Base-by-base conservation (phyloP, 2,329 filamentous ascomycete genomes). In the Pyrenophora graminea region DNA sequence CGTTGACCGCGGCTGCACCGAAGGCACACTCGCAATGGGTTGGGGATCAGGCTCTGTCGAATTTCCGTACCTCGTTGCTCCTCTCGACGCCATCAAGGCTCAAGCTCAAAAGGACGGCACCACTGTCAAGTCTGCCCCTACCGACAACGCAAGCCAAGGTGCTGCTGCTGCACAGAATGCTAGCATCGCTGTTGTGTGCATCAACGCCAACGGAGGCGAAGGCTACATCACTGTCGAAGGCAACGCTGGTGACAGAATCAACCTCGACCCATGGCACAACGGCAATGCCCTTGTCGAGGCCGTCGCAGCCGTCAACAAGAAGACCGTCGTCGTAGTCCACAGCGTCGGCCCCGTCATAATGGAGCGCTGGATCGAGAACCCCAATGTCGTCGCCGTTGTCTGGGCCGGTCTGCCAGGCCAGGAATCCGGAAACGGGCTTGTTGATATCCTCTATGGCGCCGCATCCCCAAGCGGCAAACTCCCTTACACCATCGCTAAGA, bases 11-110 rank as follows among this genome's bases (percentile, higher is more conserved):
- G 84, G 72, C 64, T 86, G 79, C 69, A 78, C 75, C 69, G 80
- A 82, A 36, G 84, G 84, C 12, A 85, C 83, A 2, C 76, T 89
- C 3, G 85, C 84, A 13, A 87, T 88, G 83, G 86, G 85, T 36
- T 86, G 85, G 82, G 85, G 86, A 0, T 83, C 80, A 19, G 85
- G 85, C 6, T 78, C 81, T 3, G 80, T 79, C 3, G 66, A 73
- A 30, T 70, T 72, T 48, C 70, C 71, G 56, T 77, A 79, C 53
- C 72, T 81, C 21, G 60, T 80, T 42, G 73, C 67, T 3, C 77
- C 77, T 2, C 65, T 76, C 9, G 71, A 75, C 48, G 76, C 75
- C 6, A 77, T 78, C 45, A 71, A 71, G 39, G 55, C 67, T 1
- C 69, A 74, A 31, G 72, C 70, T 3, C 53, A 66, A 12, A 68